Evolutionary conservation across 345 rosid genomes (phyloP).

Genomic region (Dimocarpus longan): DNA sequence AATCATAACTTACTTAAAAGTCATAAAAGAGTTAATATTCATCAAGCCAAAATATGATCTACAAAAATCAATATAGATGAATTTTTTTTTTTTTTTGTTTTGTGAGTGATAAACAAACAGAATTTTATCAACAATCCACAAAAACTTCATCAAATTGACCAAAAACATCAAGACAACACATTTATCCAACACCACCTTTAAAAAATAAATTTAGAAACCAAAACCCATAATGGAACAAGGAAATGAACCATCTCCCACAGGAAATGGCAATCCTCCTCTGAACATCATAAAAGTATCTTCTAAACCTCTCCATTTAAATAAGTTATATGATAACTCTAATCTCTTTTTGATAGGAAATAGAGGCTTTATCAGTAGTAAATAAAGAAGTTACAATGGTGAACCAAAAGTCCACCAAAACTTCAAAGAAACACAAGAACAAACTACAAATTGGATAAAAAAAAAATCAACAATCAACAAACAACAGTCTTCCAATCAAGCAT

Average conservation of each 20-base stretch:
- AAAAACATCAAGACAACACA: background rate
- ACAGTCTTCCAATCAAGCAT: too few species aligned
- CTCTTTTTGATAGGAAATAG: too few species aligned
- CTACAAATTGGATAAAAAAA: too few species aligned
- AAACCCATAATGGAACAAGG: background rate
- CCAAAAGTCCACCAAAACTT: too few species aligned
- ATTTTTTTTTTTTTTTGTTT: background rate
- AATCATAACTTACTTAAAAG: background rate
- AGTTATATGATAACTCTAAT: too few species aligned
- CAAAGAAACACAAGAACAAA: too few species aligned
- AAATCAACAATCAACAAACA: too few species aligned
- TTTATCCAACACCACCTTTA: background rate
- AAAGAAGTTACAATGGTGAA: too few species aligned
- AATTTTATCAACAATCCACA: background rate
- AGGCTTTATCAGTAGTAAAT: too few species aligned
- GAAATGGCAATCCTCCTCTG: background rate
- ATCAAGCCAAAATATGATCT: background rate
- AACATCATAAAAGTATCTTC: too few species aligned
- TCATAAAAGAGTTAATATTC: background rate
- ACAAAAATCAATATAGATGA: background rate
- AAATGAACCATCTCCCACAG: background rate
- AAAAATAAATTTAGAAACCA: background rate
- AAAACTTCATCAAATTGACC: background rate
- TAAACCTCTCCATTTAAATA: background rate
- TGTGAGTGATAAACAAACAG: background rate